These are phyloP conservation scores for Triangularia setosa DNA, from an alignment of 2,329 filamentous ascomycete species.

Conservation along the genomic window DNA sequence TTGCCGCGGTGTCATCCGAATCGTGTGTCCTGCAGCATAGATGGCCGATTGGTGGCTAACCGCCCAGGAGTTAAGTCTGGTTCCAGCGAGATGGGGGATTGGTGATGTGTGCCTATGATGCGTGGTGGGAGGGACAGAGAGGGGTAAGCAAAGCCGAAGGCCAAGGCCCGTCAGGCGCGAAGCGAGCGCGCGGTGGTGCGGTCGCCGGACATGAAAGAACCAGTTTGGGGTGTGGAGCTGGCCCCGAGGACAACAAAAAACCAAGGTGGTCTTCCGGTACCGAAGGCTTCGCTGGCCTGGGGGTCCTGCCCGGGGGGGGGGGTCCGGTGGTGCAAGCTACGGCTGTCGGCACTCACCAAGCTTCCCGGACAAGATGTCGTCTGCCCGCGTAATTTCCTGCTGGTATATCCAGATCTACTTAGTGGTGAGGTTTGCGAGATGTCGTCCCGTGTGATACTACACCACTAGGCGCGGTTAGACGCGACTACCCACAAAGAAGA, in stretches of 20 bases:
- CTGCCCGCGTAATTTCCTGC: neutral
- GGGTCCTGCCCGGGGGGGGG: conserved; percentile 1
- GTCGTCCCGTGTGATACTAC: neutral
- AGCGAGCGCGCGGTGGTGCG: neutral
- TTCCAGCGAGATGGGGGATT: conserved; percentile 4
- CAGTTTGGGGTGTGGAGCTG: conserved; percentile 5
- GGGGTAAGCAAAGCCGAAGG: conserved; percentile 13
- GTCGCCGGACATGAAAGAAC: conserved; percentile 6
- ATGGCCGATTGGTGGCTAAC: conserved; percentile 3
- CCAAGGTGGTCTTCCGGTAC: conserved; percentile 2
- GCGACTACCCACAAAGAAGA: neutral
- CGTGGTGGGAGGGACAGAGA: neutral
- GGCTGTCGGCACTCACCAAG: conserved; percentile 14
- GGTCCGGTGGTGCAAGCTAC: conserved; percentile 1
- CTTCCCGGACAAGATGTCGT: neutral
- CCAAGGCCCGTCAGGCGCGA: neutral
- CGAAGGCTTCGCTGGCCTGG: neutral
- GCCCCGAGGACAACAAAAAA: neutral
- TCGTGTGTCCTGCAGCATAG: neutral
- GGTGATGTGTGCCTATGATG: conserved; percentile 1
- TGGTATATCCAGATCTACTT: neutral
- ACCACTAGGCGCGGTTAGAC: neutral
- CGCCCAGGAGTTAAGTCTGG: conserved; percentile 5
- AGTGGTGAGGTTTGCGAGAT: neutral
- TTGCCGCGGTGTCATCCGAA: conserved; percentile 5